These are phyloP conservation scores for Xylaria telfairii DNA, from an alignment of 495 filamentous ascomycete genomes.

Conservation along the genomic window DNA sequence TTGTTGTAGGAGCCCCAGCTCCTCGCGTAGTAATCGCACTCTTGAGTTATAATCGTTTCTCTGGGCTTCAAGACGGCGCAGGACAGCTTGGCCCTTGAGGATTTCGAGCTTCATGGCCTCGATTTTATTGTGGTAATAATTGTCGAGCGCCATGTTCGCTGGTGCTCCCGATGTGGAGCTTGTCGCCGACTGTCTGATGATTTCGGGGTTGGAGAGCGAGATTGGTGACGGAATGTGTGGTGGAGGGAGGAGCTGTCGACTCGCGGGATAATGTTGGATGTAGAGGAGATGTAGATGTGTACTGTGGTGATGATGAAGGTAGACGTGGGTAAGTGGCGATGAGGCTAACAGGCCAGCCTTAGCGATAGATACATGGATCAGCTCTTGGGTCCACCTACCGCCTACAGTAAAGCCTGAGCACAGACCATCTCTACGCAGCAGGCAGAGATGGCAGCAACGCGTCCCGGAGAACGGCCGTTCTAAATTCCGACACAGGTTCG, in stretches of 20 bases:
- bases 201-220: slow-evolving; percentile 3
- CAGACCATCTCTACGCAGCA: slow-evolving; percentile 9
- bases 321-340: slow-evolving; percentile 18
- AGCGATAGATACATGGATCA: slow-evolving; percentile 6
- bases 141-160: slow-evolving; percentile 93
- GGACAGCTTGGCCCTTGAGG: slow-evolving; percentile 93
- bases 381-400: slow-evolving; percentile 6
- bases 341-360: slow-evolving; percentile 28
- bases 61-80: slow-evolving; percentile 94
- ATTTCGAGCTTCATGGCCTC: slow-evolving; percentile 99
- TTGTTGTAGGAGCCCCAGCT: slow-evolving; percentile 94
- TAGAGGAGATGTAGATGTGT: background rate
- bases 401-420: background rate
- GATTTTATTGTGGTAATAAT: slow-evolving; percentile 99
- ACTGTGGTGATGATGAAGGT: background rate
- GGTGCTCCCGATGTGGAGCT: slow-evolving; percentile 34
- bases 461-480: slow-evolving; percentile 24
- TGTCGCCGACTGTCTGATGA: background rate
- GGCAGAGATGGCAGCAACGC: slow-evolving; percentile 23
- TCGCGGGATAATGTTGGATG: background rate
- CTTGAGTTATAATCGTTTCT: slow-evolving; percentile 99
- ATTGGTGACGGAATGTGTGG: background rate
- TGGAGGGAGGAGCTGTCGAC: background rate
- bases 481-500: slow-evolving; percentile 15
- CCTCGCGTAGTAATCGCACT: slow-evolving; percentile 92